Percentiles rank a stretch among this genome's conserved stretches.
phyloP scores from a whole-genome alignment of 345 rosid species.

The Alliaria petiolata region DNA sequence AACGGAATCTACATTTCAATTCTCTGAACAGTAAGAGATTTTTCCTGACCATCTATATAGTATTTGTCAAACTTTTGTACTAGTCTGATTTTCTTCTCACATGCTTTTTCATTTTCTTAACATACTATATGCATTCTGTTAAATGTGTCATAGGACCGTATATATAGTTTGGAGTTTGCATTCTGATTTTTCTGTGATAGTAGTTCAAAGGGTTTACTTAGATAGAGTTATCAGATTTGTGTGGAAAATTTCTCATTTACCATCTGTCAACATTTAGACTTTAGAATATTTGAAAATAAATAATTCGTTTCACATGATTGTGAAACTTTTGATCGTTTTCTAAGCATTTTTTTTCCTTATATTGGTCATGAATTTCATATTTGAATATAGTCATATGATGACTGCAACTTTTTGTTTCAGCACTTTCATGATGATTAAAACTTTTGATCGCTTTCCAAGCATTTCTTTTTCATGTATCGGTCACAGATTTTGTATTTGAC shows the following conservation, averaged over 20 bases:
- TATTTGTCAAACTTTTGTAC: neutral
- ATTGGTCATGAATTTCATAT: neutral
- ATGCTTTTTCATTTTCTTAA: neutral
- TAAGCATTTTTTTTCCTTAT: neutral
- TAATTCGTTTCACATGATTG: neutral
- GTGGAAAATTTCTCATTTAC: conserved; percentile 2
- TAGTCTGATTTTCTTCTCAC: neutral
- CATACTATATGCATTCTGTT: neutral
- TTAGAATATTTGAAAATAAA: neutral
- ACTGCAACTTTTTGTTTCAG: neutral
- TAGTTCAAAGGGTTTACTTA: neutral
- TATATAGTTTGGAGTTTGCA: neutral
- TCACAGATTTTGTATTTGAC: conserved; percentile 11
- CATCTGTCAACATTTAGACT: neutral
- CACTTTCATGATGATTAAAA: neutral
- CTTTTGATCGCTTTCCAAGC: neutral
- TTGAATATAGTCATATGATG: neutral
- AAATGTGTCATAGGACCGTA: neutral
- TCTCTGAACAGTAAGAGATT: conserved; percentile 67
- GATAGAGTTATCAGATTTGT: neutral
- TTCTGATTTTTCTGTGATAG: neutral
- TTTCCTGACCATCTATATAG: neutral
- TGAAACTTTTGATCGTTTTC: neutral
- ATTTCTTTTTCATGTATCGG: neutral
- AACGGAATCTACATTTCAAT: conserved; percentile 64